phyloP scores from a whole-genome alignment of 2,329 filamentous ascomycete genomes.

The Pseudogymnoascus sp. region DNA sequence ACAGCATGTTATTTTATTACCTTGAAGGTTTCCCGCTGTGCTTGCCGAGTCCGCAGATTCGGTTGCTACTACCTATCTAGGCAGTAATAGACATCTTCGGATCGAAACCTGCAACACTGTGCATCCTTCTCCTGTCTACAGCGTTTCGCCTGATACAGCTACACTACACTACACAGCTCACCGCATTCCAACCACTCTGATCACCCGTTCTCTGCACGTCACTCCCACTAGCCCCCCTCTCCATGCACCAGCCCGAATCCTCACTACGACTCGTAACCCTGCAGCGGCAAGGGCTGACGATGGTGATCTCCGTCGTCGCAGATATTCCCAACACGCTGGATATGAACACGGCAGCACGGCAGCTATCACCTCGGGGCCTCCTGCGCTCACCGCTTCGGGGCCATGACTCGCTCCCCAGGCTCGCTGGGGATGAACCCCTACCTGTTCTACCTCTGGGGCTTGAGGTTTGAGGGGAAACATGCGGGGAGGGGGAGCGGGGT shows the following conservation, averaged over 20 bases:
- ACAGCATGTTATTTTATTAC: not conserved
- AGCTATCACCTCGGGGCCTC: not conserved
- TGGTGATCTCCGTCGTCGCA: not conserved
- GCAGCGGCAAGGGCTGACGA: not conserved
- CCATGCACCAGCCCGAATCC: not conserved
- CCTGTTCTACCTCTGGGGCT: not conserved
- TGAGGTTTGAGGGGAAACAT: not conserved
- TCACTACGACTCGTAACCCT: slow-evolving; percentile 5
- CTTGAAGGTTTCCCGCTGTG: not conserved
- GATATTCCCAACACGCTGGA: not conserved
- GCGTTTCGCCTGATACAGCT: not conserved
- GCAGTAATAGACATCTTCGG: not conserved
- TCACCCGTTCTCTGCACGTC: slow-evolving; percentile 4
- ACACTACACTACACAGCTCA: not conserved
- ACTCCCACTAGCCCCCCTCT: not conserved
- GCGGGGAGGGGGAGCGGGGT: not conserved
- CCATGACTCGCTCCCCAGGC: slow-evolving; percentile 5
- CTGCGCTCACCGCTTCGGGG: not conserved
- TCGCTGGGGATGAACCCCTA: not conserved
- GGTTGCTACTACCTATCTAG: not conserved
- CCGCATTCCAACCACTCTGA: not conserved
- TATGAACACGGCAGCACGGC: not conserved
- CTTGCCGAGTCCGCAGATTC: not conserved
- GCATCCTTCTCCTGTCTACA: not conserved
- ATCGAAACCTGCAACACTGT: not conserved